A percentile compares a stretch with the other conserved stretches of the same genome.
phyloP scores from a whole-genome alignment of 2,329 filamentous ascomycete genomes.

The Colletotrichum orchidophilum region DNA sequence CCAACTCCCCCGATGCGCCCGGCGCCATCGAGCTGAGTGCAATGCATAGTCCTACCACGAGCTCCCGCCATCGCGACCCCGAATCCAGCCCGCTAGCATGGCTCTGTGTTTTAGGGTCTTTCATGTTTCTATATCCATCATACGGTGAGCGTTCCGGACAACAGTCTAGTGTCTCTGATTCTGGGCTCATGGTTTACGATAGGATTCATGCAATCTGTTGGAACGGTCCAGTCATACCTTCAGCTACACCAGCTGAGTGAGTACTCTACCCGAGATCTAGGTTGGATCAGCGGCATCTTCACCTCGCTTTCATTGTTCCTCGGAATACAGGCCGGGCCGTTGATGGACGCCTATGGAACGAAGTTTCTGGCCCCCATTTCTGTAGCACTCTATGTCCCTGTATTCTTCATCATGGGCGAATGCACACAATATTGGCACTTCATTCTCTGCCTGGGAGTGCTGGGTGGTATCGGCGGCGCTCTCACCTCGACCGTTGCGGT shows the following conservation, averaged over 20 bases:
- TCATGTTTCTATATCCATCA: conserved; percentile 30
- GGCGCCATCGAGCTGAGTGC: neutral
- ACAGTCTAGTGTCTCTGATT: neutral
- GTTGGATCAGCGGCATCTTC: conserved; percentile 59
- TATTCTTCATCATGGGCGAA: conserved; percentile 56
- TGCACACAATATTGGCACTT: conserved; percentile 60
- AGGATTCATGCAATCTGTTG: conserved; percentile 59
- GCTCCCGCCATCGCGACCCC: neutral
- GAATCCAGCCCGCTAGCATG: conserved; percentile 29
- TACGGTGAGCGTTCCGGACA: neutral
- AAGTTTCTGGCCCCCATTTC: conserved; percentile 49
- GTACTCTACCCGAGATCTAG: conserved; percentile 54
- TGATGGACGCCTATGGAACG: conserved; percentile 59
- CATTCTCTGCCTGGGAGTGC: conserved; percentile 52
- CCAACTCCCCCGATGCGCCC: neutral
- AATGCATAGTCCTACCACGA: neutral
- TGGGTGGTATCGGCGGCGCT: conserved; percentile 52
- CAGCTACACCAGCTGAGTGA: conserved; percentile 52
- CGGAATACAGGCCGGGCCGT: conserved; percentile 57
- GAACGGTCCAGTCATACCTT: conserved; percentile 58
- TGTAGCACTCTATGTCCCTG: conserved; percentile 46
- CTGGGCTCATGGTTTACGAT: neutral
- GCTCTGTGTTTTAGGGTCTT: conserved; percentile 28
- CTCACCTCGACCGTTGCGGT: conserved; percentile 47
- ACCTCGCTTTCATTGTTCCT: conserved; percentile 54